Evolutionary conservation across 2,329 filamentous ascomycete species (phyloP).

Genomic region (Akanthomyces muscarius): DNA sequence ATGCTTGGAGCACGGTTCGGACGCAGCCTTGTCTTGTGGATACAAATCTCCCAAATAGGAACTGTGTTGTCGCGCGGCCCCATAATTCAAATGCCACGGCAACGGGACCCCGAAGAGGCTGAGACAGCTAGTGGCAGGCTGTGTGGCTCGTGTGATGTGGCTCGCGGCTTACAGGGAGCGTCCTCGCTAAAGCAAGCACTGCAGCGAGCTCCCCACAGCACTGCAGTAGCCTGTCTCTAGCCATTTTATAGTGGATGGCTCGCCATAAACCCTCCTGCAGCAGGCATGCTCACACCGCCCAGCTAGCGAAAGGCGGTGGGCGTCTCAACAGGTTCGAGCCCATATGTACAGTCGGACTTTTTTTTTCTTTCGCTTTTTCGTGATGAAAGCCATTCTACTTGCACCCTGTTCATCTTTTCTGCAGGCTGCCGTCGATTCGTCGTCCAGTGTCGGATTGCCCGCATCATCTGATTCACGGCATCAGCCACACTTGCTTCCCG

Average conservation of each 20-base stretch:
- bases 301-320: conserved; percentile 1
- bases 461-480: conserved; percentile 5
- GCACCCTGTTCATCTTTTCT: neutral
- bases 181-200: conserved; percentile 10
- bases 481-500: neutral
- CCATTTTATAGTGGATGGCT: neutral
- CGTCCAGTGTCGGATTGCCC: neutral
- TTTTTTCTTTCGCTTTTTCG: neutral
- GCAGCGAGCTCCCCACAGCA: neutral
- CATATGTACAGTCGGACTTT: too few relatives aligned
- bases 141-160: neutral
- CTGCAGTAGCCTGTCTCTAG: neutral
- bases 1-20: too few relatives aligned
- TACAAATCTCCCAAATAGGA: neutral
- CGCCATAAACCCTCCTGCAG: neutral
- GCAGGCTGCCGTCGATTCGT: neutral
- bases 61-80: neutral
- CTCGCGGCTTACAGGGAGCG: neutral
- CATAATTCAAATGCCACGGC: conserved; percentile 8
- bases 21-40: neutral
- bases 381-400: neutral
- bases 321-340: neutral
- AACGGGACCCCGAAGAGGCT: neutral
- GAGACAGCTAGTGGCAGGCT: neutral
- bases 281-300: conserved; percentile 3